Conservation (phyloP, 2,329 filamentous ascomycete genomes). For the Ramichloridium luteum region DNA sequence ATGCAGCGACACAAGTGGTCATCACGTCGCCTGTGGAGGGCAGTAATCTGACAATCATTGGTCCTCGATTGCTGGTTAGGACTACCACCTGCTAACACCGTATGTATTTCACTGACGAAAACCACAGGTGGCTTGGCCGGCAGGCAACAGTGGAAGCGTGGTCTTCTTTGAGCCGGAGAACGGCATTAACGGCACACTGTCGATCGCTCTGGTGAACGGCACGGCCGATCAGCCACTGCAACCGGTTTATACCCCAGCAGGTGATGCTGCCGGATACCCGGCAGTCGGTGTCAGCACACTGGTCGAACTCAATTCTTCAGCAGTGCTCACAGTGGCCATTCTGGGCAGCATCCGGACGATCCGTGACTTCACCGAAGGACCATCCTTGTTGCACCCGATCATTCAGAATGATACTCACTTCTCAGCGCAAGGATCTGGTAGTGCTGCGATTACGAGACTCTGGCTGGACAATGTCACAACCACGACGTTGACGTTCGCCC, state of each 20-base stretch:
- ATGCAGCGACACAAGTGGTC: slow-evolving; percentile 47
- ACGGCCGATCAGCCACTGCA: slow-evolving; percentile 35
- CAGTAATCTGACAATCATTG: slow-evolving; percentile 43
- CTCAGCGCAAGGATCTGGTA: slow-evolving; percentile 28
- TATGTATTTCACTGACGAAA: no score
- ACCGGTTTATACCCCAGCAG: slow-evolving; percentile 30
- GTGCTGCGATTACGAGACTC: slow-evolving; percentile 38
- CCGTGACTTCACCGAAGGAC: slow-evolving; percentile 50
- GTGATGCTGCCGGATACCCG: slow-evolving; percentile 24
- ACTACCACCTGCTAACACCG: no score
- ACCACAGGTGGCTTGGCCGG: slow-evolving; percentile 54
- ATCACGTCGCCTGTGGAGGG: slow-evolving; percentile 45
- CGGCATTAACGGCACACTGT: slow-evolving; percentile 42
- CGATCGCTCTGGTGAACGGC: slow-evolving; percentile 41
- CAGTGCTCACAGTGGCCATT: slow-evolving; percentile 43
- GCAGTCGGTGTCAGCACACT: slow-evolving; percentile 40
- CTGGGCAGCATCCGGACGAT: slow-evolving; percentile 52
- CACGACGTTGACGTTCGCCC: slow-evolving; percentile 39
- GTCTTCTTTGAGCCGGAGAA: slow-evolving; percentile 45
- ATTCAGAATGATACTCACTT: slow-evolving; percentile 45
- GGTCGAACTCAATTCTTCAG: slow-evolving; percentile 47
- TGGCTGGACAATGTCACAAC: slow-evolving; percentile 54
- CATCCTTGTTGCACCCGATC: slow-evolving; percentile 37
- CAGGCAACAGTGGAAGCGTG: slow-evolving; percentile 50
- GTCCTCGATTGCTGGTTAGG: slow-evolving; percentile 43